Percentiles rank a stretch among this genome's conserved stretches.
Conservation (phyloP, 2,329 filamentous ascomycete species). For the Clonostachys byssicola region DNA sequence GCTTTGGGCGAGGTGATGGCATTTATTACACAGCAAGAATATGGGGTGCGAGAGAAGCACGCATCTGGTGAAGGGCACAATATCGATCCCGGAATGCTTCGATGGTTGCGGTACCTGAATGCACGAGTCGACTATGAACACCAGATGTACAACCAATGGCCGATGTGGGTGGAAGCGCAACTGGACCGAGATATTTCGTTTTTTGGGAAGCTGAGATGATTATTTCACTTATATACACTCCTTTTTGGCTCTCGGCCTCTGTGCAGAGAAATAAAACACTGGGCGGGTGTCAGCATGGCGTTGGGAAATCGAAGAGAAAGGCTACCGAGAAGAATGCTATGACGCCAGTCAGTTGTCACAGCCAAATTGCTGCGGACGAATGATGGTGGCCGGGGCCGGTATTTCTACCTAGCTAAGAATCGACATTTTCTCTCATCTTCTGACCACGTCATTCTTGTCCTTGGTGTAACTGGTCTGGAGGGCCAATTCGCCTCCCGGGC, state of each 20-base stretch:
- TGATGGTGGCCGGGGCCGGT: no score
- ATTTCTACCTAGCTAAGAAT: no score
- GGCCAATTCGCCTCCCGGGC: no score
- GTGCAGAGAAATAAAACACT: not conserved
- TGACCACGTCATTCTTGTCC: no score
- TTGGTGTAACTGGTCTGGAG: no score
- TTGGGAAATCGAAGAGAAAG: not conserved
- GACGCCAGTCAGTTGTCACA: not conserved
- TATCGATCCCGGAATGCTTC: conserved; percentile 36
- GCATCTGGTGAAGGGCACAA: conserved; percentile 5
- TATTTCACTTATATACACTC: not conserved
- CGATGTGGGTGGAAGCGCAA: conserved; percentile 48
- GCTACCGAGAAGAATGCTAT: not conserved
- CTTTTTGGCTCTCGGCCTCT: not conserved
- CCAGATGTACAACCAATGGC: conserved; percentile 44
- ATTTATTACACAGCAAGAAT: conserved; percentile 38
- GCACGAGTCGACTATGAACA: conserved; percentile 37
- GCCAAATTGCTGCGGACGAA: not conserved
- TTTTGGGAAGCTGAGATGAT: conserved; percentile 29
- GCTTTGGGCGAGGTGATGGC: conserved; percentile 50
- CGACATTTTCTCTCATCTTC: no score
- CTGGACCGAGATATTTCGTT: conserved; percentile 36
- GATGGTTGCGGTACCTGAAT: conserved; percentile 50
- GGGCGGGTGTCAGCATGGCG: not conserved
- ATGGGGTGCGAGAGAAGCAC: conserved; percentile 19